Evolutionary conservation across 768 basidiomycete species (phyloP).

Genomic region (Panaeolus papilionaceus): DNA sequence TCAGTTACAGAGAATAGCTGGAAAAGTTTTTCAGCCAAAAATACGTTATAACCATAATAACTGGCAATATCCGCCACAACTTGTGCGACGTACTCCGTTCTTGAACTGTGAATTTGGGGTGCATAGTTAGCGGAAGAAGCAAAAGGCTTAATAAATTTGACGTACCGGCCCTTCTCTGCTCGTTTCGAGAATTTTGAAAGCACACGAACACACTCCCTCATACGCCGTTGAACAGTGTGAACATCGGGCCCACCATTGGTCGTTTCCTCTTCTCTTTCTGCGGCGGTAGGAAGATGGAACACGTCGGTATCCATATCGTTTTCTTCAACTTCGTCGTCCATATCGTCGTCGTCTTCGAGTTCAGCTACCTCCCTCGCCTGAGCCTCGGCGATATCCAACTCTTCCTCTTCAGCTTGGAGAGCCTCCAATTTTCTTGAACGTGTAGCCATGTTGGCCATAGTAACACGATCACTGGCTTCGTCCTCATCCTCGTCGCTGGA

Average conservation of each 20-base stretch:
- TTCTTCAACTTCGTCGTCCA: constrained; percentile 51
- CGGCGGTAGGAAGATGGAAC: constrained; percentile 72
- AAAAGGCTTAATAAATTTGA: constrained; percentile 22
- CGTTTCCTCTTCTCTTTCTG: constrained; percentile 78
- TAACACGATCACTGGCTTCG: constrained; percentile 61
- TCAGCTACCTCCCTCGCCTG: constrained; percentile 58
- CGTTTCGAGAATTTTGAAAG: constrained; percentile 75
- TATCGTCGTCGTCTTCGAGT: constrained; percentile 51
- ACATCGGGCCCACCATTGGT: constrained; percentile 72
- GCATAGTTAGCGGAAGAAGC: constrained; percentile 18
- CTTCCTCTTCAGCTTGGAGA: constrained; percentile 59
- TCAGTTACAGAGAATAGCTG: constrained; percentile 92
- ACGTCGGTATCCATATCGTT: constrained; percentile 50
- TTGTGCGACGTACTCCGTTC: constrained; percentile 91
- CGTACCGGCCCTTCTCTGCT: constrained; percentile 72
- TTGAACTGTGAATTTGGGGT: constrained; percentile 56
- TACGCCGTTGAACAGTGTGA: constrained; percentile 76
- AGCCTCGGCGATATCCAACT: constrained; percentile 67
- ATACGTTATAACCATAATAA: constrained; percentile 98
- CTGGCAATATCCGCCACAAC: constrained; percentile 88
- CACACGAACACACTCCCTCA: constrained; percentile 77
- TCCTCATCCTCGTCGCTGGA: constrained; percentile 47
- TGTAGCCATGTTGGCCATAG: constrained; percentile 83
- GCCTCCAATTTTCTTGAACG: constrained; percentile 81
- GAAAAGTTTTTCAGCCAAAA: constrained; percentile 93